A percentile compares a stretch with the other conserved stretches of the same genome.
Evolutionary conservation across 2,329 filamentous ascomycete species (phyloP).

Genomic region (Calonectria pteridis): DNA sequence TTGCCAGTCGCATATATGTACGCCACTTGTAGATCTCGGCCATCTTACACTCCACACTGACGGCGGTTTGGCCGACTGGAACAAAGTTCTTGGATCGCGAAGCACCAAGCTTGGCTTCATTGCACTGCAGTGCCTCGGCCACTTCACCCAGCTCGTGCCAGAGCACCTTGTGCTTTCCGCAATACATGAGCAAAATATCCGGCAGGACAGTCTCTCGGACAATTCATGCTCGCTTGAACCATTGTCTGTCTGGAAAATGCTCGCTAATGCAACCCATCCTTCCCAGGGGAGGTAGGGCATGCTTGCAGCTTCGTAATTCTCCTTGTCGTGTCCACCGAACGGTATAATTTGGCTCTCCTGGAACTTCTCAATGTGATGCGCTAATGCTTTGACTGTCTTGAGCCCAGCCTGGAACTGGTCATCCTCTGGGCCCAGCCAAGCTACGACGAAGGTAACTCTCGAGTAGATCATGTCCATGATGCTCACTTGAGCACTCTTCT

Average conservation of each 20-base stretch:
- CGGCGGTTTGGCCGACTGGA: conserved; percentile 31
- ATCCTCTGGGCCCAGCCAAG: conserved; percentile 44
- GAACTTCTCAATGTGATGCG: conserved; percentile 26
- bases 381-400: conserved; percentile 26
- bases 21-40: conserved; percentile 41
- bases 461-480: conserved; percentile 48
- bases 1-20: conserved; percentile 18
- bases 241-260: conserved; percentile 43
- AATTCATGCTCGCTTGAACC: conserved; percentile 47
- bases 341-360: conserved; percentile 38
- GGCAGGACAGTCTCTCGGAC: conserved; percentile 45
- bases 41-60: conserved; percentile 44
- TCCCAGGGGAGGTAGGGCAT: conserved; percentile 33
- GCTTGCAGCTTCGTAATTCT: conserved; percentile 32
- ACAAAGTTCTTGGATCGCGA: conserved; percentile 30
- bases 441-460: conserved; percentile 38
- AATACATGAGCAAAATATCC: conserved; percentile 39
- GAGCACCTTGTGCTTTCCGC: conserved; percentile 31
- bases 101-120: conserved; percentile 33
- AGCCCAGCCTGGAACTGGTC: conserved; percentile 30
- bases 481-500: conserved; percentile 44
- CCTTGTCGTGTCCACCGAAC: conserved; percentile 34
- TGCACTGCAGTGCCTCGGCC: conserved; percentile 32
- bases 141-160: conserved; percentile 36
- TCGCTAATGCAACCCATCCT: conserved; percentile 38